Evolutionary conservation across 805 yeast genomes (phyloP), one percentile per base, ranked within the genome.

Genomic region (Starmerella floris): DNA sequence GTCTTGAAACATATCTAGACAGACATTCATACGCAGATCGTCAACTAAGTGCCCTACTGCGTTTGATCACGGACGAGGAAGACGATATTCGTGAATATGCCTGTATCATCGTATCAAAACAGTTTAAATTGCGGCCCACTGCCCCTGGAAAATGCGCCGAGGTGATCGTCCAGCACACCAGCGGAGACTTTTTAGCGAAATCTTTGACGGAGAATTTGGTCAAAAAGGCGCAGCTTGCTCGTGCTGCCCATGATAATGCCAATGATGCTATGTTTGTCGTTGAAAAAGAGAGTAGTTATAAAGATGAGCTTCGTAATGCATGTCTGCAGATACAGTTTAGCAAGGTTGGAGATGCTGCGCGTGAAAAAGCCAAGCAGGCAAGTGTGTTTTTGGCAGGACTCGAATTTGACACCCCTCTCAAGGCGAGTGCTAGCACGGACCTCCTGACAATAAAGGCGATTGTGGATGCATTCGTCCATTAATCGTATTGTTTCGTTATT

Each of bases 201-300:
- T 27, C 35, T 27, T 42, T 45, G 16, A n/a, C 40, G 5, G 30
- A 26, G 4, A 42, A 45, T 33, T 39, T 53, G 16, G 37, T 38
- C 6, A 41, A 51, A 15, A 41, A 49, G 21, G 34, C 31, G 15
- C 59, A 61, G 35, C 51, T 52, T 5, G 39, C 43, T 13, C 44
- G 47, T 1, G 55, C 60, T 5, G 25, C 51, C 1, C 30, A 23
- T 17, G 35, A 37, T 13, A 26, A 43, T 8, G 43, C 48, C 5
- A 63, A 59, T 19, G 59, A 64, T 17, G 62, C 66, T 2, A 56
- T 84, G 32, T 84, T 83, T 58, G 74, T 75, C 5, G 60, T 69
- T 5, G 95, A 84, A 55, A 74, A 73, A 51, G 72, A 69, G 42
- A 83, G 83, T 50, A 69, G 79, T 31, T 82, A 76, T 59, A 65